Conservation (phyloP, 768 basidiomycete species). For the Coprinellus micaceus region DNA sequence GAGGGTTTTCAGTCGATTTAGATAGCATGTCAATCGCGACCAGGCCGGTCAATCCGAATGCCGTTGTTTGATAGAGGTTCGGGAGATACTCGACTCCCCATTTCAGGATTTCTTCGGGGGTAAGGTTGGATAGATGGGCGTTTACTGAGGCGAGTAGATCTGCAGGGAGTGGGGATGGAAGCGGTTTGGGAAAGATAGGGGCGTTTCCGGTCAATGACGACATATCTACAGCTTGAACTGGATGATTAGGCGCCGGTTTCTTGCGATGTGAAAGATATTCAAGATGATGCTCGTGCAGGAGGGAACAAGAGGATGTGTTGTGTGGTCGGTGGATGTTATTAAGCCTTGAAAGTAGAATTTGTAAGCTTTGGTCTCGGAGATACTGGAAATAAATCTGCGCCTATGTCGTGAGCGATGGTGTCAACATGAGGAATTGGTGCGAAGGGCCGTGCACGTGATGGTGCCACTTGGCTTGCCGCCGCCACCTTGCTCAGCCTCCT, state of each 20-base stretch:
- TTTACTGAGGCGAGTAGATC: constrained; percentile 70
- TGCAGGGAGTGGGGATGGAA: constrained; percentile 54
- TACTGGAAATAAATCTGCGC: not conserved
- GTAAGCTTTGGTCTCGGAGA: not conserved
- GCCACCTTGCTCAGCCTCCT: constrained; percentile 4
- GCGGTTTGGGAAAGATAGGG: constrained; percentile 35
- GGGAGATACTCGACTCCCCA: constrained; percentile 86
- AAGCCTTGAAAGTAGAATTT: no score
- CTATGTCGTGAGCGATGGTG: constrained; percentile 8
- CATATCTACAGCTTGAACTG: not conserved
- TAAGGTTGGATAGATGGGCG: constrained; percentile 60
- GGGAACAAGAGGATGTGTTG: no score
- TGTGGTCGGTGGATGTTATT: no score
- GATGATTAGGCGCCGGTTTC: not conserved
- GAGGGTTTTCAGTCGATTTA: constrained; percentile 61
- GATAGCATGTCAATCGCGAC: constrained; percentile 94
- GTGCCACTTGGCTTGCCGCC: not conserved
- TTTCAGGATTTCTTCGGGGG: constrained; percentile 78
- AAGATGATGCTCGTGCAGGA: not conserved
- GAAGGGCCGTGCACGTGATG: constrained; percentile 7
- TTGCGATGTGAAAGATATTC: not conserved
- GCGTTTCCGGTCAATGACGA: constrained; percentile 5
- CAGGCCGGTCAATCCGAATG: constrained; percentile 93
- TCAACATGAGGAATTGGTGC: constrained; percentile 9
- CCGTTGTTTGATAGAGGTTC: constrained; percentile 87